Base-by-base conservation (phyloP, 306 rosid genomes). In the Chamaecrista fasciculata region DNA sequence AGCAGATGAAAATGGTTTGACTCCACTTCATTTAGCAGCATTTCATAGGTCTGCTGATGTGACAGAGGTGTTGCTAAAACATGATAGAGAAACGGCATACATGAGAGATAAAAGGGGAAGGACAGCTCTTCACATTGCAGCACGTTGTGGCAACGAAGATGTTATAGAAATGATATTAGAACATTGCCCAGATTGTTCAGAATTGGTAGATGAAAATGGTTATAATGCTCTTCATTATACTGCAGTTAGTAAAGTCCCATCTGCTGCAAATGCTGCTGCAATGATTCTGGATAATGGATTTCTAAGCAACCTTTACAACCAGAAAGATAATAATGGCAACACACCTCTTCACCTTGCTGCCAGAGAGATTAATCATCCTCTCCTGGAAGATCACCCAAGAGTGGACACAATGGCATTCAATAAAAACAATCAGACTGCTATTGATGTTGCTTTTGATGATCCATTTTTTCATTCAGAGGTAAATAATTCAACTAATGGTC, bases 101-200 rank as follows among this genome's bases (percentile, higher is more conserved):
- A 24, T 40, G 37, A 29, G 47, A 62, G 37, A 62, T 9, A 39
- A 14, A 0, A 10, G 21, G 12, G 67, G 67, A 1, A 39, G 50
- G 6, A 62, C 36, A 1, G 20, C 67, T 20, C 51, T 62, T 62
- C 67, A 62, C 19, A 4, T 62, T 3, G 50, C 68, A 5, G 52
- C 68, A 2, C 1, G 8, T 7, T 14, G 0, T 62, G 14, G 8
- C 9, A 0, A 2, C 2, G 7, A 14, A 21, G 21, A 62, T 62
- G 5, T 11, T 62, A 12, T 2, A 2, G 23, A 6, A 20, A 4
- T 37, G n/a, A n/a, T n/a, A n/a, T n/a, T n/a, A n/a, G n/a, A n/a
- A n/a, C n/a, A n/a, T n/a, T n/a, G 26, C 37, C 66, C 66, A 36
- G 65, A 59, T 59, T 59, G 65, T 59, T 8, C 28, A 21, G 67